Evolutionary conservation across 2,329 filamentous ascomycete species (phyloP).

Genomic region (Cercospora janseana): DNA sequence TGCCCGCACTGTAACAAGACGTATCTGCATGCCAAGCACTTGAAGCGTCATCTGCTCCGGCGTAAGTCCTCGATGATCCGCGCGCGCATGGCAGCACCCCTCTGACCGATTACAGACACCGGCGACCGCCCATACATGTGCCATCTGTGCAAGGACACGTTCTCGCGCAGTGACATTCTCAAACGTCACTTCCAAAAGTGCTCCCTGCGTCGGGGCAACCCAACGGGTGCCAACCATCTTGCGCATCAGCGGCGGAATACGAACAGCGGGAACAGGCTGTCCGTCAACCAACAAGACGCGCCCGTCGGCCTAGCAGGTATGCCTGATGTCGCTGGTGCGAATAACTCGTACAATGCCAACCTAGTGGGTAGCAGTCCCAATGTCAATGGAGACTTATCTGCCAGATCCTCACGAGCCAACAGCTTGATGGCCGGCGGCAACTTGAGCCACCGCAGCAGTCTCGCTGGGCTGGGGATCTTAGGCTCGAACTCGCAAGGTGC

Average conservation of each 20-base stretch:
- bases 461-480: constrained; percentile 36
- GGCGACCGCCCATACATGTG: constrained; percentile 98
- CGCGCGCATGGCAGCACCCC: not conserved
- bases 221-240: constrained; percentile 89
- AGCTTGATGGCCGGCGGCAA: constrained; percentile 46
- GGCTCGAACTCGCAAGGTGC: constrained; percentile 31
- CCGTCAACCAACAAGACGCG: constrained; percentile 38
- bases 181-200: constrained; percentile 99
- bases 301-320: constrained; percentile 39
- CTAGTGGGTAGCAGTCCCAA: constrained; percentile 37
- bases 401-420: constrained; percentile 50
- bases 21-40: constrained; percentile 93
- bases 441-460: constrained; percentile 37
- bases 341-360: constrained; percentile 32
- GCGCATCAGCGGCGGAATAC: constrained; percentile 61
- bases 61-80: constrained; percentile 63
- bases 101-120: constrained; percentile 66
- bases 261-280: constrained; percentile 47
- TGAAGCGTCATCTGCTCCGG: constrained; percentile 92
- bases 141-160: constrained; percentile 94
- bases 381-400: constrained; percentile 45
- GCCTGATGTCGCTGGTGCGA: constrained; percentile 34
- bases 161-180: constrained; percentile 94
- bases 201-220: constrained; percentile 92
- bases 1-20: constrained; percentile 98